A percentile compares a stretch with the other conserved stretches of the same genome.
These are phyloP conservation scores for Rutstroemia sp. DNA, from an alignment of 2,329 filamentous ascomycete species.

Conservation along the genomic window DNA sequence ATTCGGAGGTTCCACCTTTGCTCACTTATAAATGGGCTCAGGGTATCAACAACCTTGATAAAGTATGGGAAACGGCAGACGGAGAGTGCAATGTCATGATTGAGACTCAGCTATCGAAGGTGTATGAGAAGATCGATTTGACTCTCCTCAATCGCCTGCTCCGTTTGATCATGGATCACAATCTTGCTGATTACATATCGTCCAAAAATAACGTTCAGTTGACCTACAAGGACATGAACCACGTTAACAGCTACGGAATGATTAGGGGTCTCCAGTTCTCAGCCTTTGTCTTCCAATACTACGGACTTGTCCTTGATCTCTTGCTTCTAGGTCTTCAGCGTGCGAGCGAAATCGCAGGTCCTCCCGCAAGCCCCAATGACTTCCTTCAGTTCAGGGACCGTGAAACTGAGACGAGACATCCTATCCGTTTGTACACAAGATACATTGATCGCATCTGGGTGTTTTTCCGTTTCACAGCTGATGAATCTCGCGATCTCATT, in stretches of 20 bases:
- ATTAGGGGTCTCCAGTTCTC: conserved; percentile 97
- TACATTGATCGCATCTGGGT: conserved; percentile 99
- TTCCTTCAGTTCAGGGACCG: conserved; percentile 95
- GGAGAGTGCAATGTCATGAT: conserved; percentile 99
- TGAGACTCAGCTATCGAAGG: conserved; percentile 96
- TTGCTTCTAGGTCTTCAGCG: conserved; percentile 87
- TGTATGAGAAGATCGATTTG: conserved; percentile 98
- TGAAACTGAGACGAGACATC: conserved; percentile 85
- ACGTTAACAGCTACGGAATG: conserved; percentile 97
- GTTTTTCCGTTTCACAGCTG: conserved; percentile 86
- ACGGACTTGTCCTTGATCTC: conserved; percentile 90
- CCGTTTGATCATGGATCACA: conserved; percentile 97
- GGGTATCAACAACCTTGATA: conserved; percentile 94
- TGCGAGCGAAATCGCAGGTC: conserved; percentile 95
- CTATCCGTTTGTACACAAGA: conserved; percentile 92
- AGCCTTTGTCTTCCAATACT: conserved; percentile 98
- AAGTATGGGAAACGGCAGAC: conserved; percentile 88
- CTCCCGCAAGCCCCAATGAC: conserved; percentile 89
- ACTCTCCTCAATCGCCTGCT: conserved; percentile 90
- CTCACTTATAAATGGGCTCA: conserved; percentile 98
- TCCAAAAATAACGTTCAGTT: conserved; percentile 99
- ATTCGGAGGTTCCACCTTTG: conserved; percentile 92
- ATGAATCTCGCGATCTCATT: conserved; percentile 92
- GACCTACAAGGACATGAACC: conserved; percentile 99
- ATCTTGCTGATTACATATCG: conserved; percentile 96